Base-by-base conservation (phyloP, 495 filamentous ascomycete genomes). In the Tuber borchii region DNA sequence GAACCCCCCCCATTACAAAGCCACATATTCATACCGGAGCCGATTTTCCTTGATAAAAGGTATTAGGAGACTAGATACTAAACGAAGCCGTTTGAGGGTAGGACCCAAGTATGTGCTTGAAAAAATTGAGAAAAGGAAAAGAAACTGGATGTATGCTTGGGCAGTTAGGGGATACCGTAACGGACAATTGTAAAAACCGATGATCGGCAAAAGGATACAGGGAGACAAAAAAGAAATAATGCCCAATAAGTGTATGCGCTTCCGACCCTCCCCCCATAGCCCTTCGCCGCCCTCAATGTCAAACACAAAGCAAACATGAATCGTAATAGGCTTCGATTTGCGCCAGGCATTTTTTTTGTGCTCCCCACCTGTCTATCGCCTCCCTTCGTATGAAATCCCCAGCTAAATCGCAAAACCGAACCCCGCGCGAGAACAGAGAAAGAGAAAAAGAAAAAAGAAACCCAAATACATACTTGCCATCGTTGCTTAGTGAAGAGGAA, bases 361-460 rank as follows among this genome's bases (percentile, higher is more conserved):
- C 14, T 34, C 56, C 56, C 26, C 56, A 19, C 69, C 71, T 71
- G 69, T 37, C 51, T 34, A 65, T n/a, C 71, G 26, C 56, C 61
- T 45, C 61, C 72, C 61, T 65, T 43, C 34, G 51, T 61, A 78
- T 56, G 26, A 56, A 43, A 75, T 72, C 69, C 37, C 61, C 75
- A 44, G 75, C 72, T 45, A 82, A 74, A 74, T 69, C 81, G 78
- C 71, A 81, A 31, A 82, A 70, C 78, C 73, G 48, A 73, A 79
- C 56, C 71, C 73, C n/a, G 74, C 75, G 61, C 40, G 80, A 48
- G 48, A 78, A 72, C 34, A 71, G 44, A 72, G 65, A 80, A 3
- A 75, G 77, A 73, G 76, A 78, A 77, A 83, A 34, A 40, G 39
- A 74, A 80, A 79, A 75, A 79, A 72, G 76, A 78, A 77, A 83